Evolutionary conservation across 1,284 basidiomycete genomes (phyloP), one percentile per base, ranked within the genome.

Genomic region (Trametes versicolor): DNA sequence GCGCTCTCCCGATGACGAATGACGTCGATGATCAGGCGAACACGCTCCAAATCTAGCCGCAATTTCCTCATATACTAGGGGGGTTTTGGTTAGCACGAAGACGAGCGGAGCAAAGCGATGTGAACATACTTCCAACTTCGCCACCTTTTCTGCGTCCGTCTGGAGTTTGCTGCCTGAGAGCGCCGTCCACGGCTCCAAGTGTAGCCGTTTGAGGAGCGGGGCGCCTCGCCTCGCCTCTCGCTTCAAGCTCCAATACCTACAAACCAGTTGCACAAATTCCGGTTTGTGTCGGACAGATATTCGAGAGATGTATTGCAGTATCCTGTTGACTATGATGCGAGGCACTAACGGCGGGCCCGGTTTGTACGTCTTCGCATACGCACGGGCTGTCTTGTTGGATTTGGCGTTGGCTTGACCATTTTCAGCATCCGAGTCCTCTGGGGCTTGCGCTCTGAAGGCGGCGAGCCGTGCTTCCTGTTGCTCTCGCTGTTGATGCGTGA

Each of bases 121-220:
- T 23, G 58, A 60, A 76, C 79, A 29, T 60, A 94, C 94, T 77
- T 92, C 88, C n/a, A 99, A 86, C 74, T 96, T 97, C 80, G 90
- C 86, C 4, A 83, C 79, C 78, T 94, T 95, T 69, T 98, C 95
- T 66, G 94, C 92, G 37, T 96, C 93, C 2, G 88, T 92, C 72
- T 94, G 85, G 47, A 87, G 80, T 69, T 87, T 88, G 1, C 83
- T 82, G 1, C 85, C 84, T 21, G 87, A 86, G 27, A 86, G 88
- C 1, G 95, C 94, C 0, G 97, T 98, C 98, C 97, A 99, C 0
- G 97, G 98, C 81, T 99, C 97, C 36, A 99, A 82, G 79, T 99
- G 97, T 58, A 99, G 78, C 55, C 98, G 80, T 78, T 99, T 99
- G 71, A 99, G 80, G 58, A 99, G 78, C 2, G 97, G 97, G 2